Evolutionary conservation across 805 yeast species (phyloP).

Genomic region (Lipomyces sp.): DNA sequence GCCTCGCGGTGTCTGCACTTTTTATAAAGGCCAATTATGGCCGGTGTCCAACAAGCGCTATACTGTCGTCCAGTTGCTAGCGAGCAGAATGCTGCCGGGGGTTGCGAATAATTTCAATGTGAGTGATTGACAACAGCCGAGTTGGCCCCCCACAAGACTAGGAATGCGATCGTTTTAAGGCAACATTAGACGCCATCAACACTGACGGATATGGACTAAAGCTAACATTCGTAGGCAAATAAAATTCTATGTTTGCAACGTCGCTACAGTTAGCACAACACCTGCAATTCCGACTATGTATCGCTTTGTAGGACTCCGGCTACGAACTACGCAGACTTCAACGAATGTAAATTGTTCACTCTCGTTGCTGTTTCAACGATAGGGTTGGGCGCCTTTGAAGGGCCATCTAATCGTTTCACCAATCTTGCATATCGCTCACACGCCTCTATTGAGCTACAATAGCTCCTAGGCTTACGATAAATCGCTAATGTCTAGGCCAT

Average conservation of each 20-base stretch:
- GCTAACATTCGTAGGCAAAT: not conserved
- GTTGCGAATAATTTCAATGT: not conserved
- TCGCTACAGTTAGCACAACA: not conserved
- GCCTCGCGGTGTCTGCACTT: not conserved
- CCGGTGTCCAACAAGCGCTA: not conserved
- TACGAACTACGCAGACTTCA: not conserved
- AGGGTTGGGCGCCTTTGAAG: not conserved
- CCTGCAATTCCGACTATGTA: not conserved
- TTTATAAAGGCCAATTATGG: not conserved
- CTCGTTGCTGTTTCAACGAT: not conserved
- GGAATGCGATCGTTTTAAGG: not conserved
- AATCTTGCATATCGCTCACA: not conserved
- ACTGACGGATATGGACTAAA: not conserved
- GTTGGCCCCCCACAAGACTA: not conserved
- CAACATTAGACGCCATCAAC: no score
- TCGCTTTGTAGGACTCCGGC: not conserved
- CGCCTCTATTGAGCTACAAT: not conserved
- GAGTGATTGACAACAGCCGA: not conserved
- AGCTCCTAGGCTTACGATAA: not conserved
- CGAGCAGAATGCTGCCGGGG: not conserved
- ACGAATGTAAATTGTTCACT: not conserved
- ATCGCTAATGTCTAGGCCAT: not conserved
- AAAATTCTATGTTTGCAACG: not conserved
- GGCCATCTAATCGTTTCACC: not conserved
- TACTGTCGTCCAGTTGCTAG: not conserved